Percentiles rank a stretch among this genome's conserved stretches.
phyloP scores from a whole-genome alignment of 208 protist species.

The Trypanosoma platydactyli region DNA sequence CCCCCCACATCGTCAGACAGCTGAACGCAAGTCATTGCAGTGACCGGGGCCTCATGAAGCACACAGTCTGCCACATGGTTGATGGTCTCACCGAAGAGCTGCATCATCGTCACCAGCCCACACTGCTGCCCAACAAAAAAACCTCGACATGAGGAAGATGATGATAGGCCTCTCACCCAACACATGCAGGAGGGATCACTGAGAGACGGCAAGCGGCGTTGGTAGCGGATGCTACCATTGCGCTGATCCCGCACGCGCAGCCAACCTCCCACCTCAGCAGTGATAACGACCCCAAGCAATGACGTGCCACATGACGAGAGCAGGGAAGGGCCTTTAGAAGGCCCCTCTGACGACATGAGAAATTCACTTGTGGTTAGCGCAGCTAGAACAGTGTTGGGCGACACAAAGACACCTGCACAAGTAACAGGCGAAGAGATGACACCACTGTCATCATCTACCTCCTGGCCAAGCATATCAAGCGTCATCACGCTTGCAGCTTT shows the following conservation, averaged over 20 bases:
- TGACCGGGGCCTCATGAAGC: slow-evolving; percentile 24
- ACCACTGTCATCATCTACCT: neutral
- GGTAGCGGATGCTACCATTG: slow-evolving; percentile 39
- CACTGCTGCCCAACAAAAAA: slow-evolving; percentile 35
- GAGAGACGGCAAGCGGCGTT: slow-evolving; percentile 37
- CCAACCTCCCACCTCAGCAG: slow-evolving; percentile 49
- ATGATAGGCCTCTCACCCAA: slow-evolving; percentile 13
- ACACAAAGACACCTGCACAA: slow-evolving; percentile 40
- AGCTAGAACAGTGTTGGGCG: slow-evolving; percentile 39
- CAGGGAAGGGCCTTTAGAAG: neutral
- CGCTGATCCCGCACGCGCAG: slow-evolving; percentile 45
- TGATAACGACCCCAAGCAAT: slow-evolving; percentile 35
- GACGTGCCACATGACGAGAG: neutral
- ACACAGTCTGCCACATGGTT: slow-evolving; percentile 28
- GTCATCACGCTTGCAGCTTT: too few species aligned
- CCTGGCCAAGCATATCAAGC: neutral
- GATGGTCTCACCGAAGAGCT: slow-evolving; percentile 30
- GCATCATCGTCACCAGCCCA: slow-evolving; percentile 34
- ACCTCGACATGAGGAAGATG: neutral
- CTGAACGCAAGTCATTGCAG: slow-evolving; percentile 30
- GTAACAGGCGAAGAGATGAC: slow-evolving; percentile 7
- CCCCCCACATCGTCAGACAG: neutral
- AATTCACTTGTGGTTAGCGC: slow-evolving; percentile 16
- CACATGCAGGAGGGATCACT: slow-evolving; percentile 35
- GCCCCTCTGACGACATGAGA: neutral